Percentiles rank a stretch among this genome's conserved stretches.
Conservation (phyloP, 805 yeast species). For the Tetrapisispora phaffii region DNA sequence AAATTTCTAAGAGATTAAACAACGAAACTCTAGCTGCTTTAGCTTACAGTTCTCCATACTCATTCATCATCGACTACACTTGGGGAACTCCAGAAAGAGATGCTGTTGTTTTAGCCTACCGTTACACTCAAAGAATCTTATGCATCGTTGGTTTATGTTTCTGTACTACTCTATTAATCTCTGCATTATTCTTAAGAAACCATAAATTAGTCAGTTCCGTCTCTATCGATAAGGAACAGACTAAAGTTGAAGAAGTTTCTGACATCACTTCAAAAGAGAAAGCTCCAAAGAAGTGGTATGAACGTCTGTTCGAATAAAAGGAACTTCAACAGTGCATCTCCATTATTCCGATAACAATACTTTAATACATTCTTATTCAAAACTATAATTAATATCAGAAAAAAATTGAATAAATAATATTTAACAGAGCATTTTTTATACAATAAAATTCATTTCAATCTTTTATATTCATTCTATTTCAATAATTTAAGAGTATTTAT, state of each 20-base stretch:
- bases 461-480: too few species aligned
- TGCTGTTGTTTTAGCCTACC: conserved; percentile 46
- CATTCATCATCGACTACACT: conserved; percentile 37
- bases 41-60: conserved; percentile 44
- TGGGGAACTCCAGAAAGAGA: conserved; percentile 54
- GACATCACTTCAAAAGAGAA: background rate
- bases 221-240: conserved; percentile 5
- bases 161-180: conserved; percentile 41
- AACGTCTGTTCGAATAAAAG: background rate
- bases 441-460: too few species aligned
- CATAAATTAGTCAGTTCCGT: conserved; percentile 31
- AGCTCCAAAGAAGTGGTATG: conserved; percentile 1
- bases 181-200: conserved; percentile 44
- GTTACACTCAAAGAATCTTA: conserved; percentile 44
- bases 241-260: background rate
- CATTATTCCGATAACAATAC: background rate
- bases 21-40: conserved; percentile 26
- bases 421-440: too few species aligned
- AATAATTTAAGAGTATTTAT: too few species aligned
- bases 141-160: conserved; percentile 46
- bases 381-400: too few species aligned
- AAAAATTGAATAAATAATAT: too few species aligned
- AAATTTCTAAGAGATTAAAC: conserved; percentile 31
- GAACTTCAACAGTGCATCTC: background rate
- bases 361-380: too few species aligned